These are phyloP conservation scores for Amaranthus hypochondriacus DNA, from an alignment of 148 eudicot species.

Conservation along the genomic window DNA sequence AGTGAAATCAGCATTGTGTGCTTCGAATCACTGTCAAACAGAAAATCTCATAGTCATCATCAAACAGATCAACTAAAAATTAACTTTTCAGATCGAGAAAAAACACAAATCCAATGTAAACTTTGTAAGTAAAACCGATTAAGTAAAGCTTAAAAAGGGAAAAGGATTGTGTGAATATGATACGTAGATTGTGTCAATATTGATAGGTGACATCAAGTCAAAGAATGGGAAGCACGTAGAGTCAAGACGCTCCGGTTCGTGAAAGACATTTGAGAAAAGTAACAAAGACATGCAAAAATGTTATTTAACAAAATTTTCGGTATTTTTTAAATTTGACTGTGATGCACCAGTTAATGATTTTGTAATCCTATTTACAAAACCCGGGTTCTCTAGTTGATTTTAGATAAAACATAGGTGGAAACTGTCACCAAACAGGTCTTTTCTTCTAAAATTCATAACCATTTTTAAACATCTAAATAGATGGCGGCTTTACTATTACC, in stretches of 20 bases:
- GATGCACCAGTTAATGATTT: too few species aligned
- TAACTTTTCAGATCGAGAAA: not conserved
- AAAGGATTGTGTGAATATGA: not conserved
- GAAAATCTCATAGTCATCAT: not conserved
- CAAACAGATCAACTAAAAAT: not conserved
- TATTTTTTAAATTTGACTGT: too few species aligned
- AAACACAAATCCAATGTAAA: not conserved
- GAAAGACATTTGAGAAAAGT: not conserved
- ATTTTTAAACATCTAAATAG: too few species aligned
- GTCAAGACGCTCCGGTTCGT: not conserved
- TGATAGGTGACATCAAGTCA: not conserved
- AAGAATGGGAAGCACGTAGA: not conserved
- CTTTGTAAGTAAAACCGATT: not conserved
- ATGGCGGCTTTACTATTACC: too few species aligned
- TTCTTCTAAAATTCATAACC: too few species aligned
- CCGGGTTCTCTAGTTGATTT: too few species aligned
- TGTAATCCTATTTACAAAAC: too few species aligned
- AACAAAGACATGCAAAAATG: not conserved
- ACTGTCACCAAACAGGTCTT: too few species aligned
- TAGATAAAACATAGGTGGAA: too few species aligned
- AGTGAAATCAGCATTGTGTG: too few species aligned
- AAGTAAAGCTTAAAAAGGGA: not conserved
- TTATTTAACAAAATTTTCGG: too few species aligned
- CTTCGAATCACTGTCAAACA: constrained; percentile 13
- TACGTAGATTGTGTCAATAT: not conserved